Conservation (phyloP, 108 stramenopile species). For the Seminavis robusta region DNA sequence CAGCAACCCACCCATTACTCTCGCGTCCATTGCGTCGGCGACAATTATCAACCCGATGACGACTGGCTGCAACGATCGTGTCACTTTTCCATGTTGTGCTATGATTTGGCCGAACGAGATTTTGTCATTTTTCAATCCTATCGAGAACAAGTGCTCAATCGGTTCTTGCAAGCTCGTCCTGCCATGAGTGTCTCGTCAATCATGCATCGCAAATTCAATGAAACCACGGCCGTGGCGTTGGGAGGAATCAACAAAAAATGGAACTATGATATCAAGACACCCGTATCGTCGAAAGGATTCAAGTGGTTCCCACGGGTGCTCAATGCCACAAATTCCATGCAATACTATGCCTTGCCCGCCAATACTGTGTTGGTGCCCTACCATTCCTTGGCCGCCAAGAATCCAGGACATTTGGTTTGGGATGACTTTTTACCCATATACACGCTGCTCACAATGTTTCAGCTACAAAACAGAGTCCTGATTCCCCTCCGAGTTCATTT, state of each 20-base stretch:
- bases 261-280: background rate
- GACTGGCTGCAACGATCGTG: constrained; percentile 44
- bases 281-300: too few relatives aligned
- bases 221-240: constrained; percentile 22
- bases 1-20: too few relatives aligned
- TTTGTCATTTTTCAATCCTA: constrained; percentile 47
- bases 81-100: constrained; percentile 37
- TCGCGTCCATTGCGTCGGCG: constrained; percentile 58
- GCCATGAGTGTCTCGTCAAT: constrained; percentile 1
- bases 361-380: constrained; percentile 38
- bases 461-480: constrained; percentile 21
- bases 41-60: constrained; percentile 32
- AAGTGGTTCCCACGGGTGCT: constrained; percentile 37
- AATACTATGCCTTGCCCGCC: constrained; percentile 38
- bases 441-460: constrained; percentile 48
- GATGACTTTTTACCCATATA: constrained; percentile 61
- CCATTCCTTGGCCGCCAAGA: constrained; percentile 39
- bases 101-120: constrained; percentile 32
- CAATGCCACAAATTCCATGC: background rate
- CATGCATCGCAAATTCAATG: constrained; percentile 1
- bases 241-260: constrained; percentile 55
- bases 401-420: constrained; percentile 62
- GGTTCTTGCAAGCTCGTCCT: background rate
- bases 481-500: constrained; percentile 30
- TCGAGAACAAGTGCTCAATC: constrained; percentile 10